Conservation (phyloP, 371 early-diverging fungal species). For the Apophysomyces sp. region DNA sequence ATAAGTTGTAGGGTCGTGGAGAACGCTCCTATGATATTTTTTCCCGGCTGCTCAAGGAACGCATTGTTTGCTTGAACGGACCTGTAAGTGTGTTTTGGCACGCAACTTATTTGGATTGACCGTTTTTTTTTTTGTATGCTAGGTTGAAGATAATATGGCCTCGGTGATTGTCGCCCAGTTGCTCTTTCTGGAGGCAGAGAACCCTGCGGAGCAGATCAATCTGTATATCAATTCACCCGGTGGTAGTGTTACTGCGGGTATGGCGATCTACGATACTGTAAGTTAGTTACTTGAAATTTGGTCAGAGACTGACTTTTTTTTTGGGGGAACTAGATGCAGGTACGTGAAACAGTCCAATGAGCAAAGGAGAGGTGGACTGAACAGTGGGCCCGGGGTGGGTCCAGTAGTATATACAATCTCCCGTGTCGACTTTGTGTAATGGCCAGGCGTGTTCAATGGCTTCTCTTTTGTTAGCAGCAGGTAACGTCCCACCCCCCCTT, state of each 20-base stretch:
- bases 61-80: slow-evolving; percentile 94
- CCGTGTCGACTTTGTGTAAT: slow-evolving; percentile 92
- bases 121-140: neutral
- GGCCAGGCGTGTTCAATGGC: slow-evolving; percentile 99
- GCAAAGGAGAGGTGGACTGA: neutral
- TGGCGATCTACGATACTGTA: slow-evolving; percentile 93
- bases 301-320: neutral
- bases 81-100: slow-evolving; percentile 47
- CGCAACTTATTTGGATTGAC: too few relatives aligned
- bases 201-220: slow-evolving; percentile 88
- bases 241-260: slow-evolving; percentile 93
- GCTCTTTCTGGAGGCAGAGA: slow-evolving; percentile 94
- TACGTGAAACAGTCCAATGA: too few relatives aligned
- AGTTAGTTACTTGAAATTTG: slow-evolving; percentile 12
- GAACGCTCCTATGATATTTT: slow-evolving; percentile 94
- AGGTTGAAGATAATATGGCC: slow-evolving; percentile 83
- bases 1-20: slow-evolving; percentile 55
- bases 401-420: slow-evolving; percentile 84
- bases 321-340: slow-evolving; percentile 45
- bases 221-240: slow-evolving; percentile 98
- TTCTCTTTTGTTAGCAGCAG: slow-evolving; percentile 89
- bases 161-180: slow-evolving; percentile 92
- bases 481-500: too few relatives aligned
- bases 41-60: slow-evolving; percentile 94
- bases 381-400: neutral